phyloP scores from a whole-genome alignment of 495 filamentous ascomycete genomes.

The Daldinia grandis region DNA sequence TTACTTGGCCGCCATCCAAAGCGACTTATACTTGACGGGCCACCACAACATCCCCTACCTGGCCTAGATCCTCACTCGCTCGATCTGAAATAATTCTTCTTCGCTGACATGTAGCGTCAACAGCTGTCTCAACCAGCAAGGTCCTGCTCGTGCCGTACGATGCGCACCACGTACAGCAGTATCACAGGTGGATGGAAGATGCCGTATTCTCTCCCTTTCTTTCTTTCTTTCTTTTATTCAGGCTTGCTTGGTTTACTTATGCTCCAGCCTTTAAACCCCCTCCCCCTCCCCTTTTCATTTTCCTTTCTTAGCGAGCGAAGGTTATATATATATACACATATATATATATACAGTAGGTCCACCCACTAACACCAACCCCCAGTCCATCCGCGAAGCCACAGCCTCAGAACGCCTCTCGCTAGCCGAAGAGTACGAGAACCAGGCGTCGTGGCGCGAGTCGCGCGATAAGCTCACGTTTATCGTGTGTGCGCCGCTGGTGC shows the following conservation, averaged over 20 bases:
- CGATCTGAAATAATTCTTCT: background rate
- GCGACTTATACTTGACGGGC: background rate
- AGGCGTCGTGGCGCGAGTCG: slow-evolving; percentile 79
- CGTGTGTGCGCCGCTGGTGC: slow-evolving; percentile 57
- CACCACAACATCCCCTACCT: background rate
- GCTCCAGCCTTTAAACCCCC: too few relatives aligned
- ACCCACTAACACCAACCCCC: background rate
- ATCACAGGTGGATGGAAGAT: slow-evolving; percentile 93
- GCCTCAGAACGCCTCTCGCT: slow-evolving; percentile 83
- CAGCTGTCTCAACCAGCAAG: slow-evolving; percentile 71
- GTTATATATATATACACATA: too few relatives aligned
- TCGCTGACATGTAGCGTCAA: background rate
- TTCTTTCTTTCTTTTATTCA: background rate
- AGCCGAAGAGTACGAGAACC: slow-evolving; percentile 85
- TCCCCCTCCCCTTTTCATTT: background rate
- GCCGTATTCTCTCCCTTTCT: slow-evolving; percentile 58
- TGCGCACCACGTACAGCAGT: slow-evolving; percentile 77
- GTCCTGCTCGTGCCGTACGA: slow-evolving; percentile 86
- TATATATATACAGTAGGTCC: too few relatives aligned
- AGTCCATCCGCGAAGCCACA: slow-evolving; percentile 84
- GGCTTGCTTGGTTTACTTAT: too few relatives aligned
- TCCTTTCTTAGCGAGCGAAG: background rate
- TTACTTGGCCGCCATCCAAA: background rate
- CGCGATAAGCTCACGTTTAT: slow-evolving; percentile 81
- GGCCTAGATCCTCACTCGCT: background rate